Evolutionary conservation across 495 filamentous ascomycete species (phyloP).

Genomic region (Penicillium simplicissimum): DNA sequence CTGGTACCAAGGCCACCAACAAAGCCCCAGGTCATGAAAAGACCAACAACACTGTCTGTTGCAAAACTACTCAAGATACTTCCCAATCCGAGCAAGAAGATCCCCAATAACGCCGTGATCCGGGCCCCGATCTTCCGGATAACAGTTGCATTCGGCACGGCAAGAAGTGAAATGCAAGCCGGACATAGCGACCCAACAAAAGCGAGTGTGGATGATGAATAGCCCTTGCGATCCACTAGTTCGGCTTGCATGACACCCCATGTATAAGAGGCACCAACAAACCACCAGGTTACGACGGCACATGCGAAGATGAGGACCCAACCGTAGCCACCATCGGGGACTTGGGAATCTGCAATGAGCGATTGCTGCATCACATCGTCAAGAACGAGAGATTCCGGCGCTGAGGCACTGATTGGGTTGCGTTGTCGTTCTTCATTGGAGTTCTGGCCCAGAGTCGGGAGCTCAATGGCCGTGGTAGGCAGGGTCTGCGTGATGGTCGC

Average conservation of each 20-base stretch:
- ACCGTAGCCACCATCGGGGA: constrained; percentile 60
- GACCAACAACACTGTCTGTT: constrained; percentile 45
- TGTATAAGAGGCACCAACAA: constrained; percentile 51
- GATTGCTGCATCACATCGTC: constrained; percentile 53
- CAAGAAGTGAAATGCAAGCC: constrained; percentile 50
- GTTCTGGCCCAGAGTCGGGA: constrained; percentile 13
- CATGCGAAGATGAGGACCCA: constrained; percentile 58
- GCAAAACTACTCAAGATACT: constrained; percentile 53
- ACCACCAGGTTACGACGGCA: constrained; percentile 55
- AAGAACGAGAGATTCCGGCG: neutral
- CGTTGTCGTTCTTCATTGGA: constrained; percentile 19
- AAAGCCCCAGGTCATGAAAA: constrained; percentile 58
- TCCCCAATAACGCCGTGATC: constrained; percentile 44
- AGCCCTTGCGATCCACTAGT: constrained; percentile 47
- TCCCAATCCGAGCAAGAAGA: constrained; percentile 48
- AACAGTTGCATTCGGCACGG: constrained; percentile 50
- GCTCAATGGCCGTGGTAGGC: constrained; percentile 24
- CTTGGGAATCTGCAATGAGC: constrained; percentile 46
- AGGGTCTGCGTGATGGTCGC: constrained; percentile 21
- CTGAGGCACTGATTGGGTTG: constrained; percentile 10
- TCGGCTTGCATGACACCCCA: constrained; percentile 62
- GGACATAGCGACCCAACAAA: constrained; percentile 57
- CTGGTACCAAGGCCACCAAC: constrained; percentile 54
- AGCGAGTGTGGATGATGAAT: constrained; percentile 51
- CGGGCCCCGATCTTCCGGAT: constrained; percentile 51